These are phyloP conservation scores for Madurella mycetomatis DNA, from an alignment of 2,329 filamentous ascomycete genomes.

Conservation along the genomic window DNA sequence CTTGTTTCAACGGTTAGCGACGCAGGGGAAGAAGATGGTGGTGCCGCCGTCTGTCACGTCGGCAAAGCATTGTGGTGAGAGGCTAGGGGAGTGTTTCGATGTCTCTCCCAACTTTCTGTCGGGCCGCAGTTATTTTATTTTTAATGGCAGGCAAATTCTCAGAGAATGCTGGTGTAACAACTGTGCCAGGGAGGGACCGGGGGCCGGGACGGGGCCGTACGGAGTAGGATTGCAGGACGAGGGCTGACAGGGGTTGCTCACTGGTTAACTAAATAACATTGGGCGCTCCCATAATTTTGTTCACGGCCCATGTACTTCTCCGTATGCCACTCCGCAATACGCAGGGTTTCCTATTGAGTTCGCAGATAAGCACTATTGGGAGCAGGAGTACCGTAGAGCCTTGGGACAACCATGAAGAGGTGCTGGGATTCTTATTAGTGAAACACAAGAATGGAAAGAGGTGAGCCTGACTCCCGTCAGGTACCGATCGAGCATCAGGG, in stretches of 20 bases:
- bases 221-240: constrained; percentile 12
- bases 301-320: too few species aligned
- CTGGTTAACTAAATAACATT: too few species aligned
- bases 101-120: not conserved
- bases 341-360: too few species aligned
- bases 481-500: not conserved
- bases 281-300: too few species aligned
- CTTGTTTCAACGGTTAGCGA: constrained; percentile 1
- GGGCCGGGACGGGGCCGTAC: too few species aligned
- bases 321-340: too few species aligned
- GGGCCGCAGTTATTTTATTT: constrained; percentile 5
- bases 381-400: too few species aligned
- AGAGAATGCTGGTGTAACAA: not conserved
- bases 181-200: not conserved
- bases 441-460: too few species aligned
- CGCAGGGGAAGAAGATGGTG: not conserved
- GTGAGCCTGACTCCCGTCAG: not conserved
- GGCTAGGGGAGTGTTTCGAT: not conserved
- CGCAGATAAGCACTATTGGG: too few species aligned
- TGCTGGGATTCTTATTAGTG: too few species aligned
- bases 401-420: too few species aligned
- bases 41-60: not conserved
- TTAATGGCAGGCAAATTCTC: not conserved
- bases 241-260: not conserved
- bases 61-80: not conserved